Evolutionary conservation across 2,329 filamentous ascomycete genomes (phyloP).

Genomic region (Verticillium isaacii): DNA sequence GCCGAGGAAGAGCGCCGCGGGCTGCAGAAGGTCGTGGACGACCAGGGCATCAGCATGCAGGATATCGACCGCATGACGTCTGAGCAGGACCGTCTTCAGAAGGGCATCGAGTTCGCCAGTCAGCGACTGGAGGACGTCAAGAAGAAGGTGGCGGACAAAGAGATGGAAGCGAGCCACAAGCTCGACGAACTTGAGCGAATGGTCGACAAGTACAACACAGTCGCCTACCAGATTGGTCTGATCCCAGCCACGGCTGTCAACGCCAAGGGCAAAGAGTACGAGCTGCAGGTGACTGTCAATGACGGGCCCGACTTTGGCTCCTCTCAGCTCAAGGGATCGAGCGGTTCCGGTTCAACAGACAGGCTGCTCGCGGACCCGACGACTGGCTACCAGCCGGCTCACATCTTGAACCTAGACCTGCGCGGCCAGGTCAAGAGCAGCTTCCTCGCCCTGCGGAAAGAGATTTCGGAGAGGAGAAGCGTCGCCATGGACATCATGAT

Average conservation of each 20-base stretch:
- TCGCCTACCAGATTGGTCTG: conserved; percentile 89
- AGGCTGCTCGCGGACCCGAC: conserved; percentile 75
- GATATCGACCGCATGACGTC: conserved; percentile 99
- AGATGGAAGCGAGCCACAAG: conserved; percentile 78
- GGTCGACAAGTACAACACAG: conserved; percentile 87
- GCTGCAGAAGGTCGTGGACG: conserved; percentile 83
- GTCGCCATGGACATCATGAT: conserved; percentile 83
- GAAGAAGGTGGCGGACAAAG: conserved; percentile 76
- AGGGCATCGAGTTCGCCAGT: conserved; percentile 72
- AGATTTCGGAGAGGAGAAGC: conserved; percentile 85
- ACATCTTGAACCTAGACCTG: conserved; percentile 85
- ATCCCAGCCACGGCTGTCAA: conserved; percentile 83
- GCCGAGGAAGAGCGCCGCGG: conserved; percentile 76
- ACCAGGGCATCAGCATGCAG: conserved; percentile 91
- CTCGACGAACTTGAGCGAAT: conserved; percentile 89
- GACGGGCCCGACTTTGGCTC: conserved; percentile 71
- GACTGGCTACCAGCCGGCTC: conserved; percentile 84
- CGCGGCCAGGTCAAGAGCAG: conserved; percentile 75
- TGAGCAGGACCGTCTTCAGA: conserved; percentile 89
- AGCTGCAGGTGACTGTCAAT: conserved; percentile 78
- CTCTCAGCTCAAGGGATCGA: conserved; percentile 35
- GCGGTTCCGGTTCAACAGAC: conserved; percentile 49
- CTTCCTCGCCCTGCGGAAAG: conserved; percentile 75
- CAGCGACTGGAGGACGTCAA: conserved; percentile 80
- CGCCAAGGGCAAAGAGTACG: conserved; percentile 79